Evolutionary conservation across 371 early-diverging fungal species (phyloP).

Genomic region (Haplosporangium sp.): DNA sequence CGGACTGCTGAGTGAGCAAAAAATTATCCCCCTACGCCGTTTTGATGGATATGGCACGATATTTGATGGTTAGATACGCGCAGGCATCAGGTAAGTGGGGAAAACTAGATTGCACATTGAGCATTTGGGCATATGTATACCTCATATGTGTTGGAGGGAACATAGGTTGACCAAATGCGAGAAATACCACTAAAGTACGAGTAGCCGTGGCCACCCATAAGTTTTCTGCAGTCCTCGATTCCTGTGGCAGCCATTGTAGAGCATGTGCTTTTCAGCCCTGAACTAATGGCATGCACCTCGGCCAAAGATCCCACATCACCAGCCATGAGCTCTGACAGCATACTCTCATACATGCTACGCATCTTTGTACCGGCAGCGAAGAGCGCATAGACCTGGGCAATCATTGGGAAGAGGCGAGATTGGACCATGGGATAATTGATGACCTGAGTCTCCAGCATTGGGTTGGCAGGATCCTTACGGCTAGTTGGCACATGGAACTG

Average conservation of each 20-base stretch:
- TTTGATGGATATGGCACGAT: too few relatives aligned
- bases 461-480: slow-evolving; percentile 47
- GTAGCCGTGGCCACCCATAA: slow-evolving; percentile 89
- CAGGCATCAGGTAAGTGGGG: background rate
- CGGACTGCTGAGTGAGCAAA: slow-evolving; percentile 76
- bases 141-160: slow-evolving; percentile 74
- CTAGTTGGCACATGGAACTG: slow-evolving; percentile 62
- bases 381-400: slow-evolving; percentile 76
- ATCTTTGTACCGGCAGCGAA: slow-evolving; percentile 69
- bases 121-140: slow-evolving; percentile 8
- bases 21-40: slow-evolving; percentile 76
- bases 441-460: slow-evolving; percentile 71
- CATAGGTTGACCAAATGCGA: slow-evolving; percentile 70
- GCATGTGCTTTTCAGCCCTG: slow-evolving; percentile 81
- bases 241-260: slow-evolving; percentile 76
- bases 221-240: slow-evolving; percentile 81
- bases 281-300: slow-evolving; percentile 83
- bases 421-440: slow-evolving; percentile 82
- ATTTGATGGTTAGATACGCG: too few relatives aligned
- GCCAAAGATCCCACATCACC: slow-evolving; percentile 67
- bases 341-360: slow-evolving; percentile 61
- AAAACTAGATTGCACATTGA: background rate
- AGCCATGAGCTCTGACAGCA: slow-evolving; percentile 61
- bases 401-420: slow-evolving; percentile 76
- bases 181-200: slow-evolving; percentile 79